Evolutionary conservation across 192 early-diverging fungal genomes (phyloP).

Genomic region (Chytriomyces confervae): DNA sequence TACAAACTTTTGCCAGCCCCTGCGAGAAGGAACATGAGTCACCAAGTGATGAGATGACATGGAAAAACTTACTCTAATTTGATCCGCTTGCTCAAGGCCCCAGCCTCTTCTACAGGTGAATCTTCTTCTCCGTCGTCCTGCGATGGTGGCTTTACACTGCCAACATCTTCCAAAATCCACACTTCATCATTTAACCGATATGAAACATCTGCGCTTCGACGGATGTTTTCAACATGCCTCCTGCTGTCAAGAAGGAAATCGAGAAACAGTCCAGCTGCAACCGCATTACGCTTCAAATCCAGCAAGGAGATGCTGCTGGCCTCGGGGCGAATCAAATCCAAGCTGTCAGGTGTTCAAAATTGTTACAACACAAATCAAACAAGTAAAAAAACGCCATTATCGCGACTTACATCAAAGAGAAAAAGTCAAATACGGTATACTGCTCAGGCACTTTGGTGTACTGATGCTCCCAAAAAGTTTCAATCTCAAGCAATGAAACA

Average conservation of each 20-base stretch:
- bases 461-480: constrained; percentile 86
- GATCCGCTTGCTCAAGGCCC: neutral
- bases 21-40: neutral
- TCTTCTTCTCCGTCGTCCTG: neutral
- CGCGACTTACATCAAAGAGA: constrained; percentile 47
- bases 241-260: constrained; percentile 55
- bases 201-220: constrained; percentile 37
- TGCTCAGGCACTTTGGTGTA: constrained; percentile 43
- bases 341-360: constrained; percentile 23
- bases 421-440: constrained; percentile 54
- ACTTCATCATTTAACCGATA: constrained; percentile 35
- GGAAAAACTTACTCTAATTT: neutral
- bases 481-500: constrained; percentile 78
- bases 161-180: constrained; percentile 30
- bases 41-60: neutral
- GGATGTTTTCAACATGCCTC: constrained; percentile 48
- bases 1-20: constrained; percentile 34
- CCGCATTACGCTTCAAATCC: constrained; percentile 49
- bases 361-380: neutral
- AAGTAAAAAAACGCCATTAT: neutral
- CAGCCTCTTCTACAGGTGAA: neutral
- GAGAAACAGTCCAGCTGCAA: constrained; percentile 46
- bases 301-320: constrained; percentile 39
- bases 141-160: neutral
- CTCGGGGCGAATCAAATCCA: constrained; percentile 47